phyloP scores from a whole-genome alignment of 371 early-diverging fungal species.

The Mucor circinelloides region DNA sequence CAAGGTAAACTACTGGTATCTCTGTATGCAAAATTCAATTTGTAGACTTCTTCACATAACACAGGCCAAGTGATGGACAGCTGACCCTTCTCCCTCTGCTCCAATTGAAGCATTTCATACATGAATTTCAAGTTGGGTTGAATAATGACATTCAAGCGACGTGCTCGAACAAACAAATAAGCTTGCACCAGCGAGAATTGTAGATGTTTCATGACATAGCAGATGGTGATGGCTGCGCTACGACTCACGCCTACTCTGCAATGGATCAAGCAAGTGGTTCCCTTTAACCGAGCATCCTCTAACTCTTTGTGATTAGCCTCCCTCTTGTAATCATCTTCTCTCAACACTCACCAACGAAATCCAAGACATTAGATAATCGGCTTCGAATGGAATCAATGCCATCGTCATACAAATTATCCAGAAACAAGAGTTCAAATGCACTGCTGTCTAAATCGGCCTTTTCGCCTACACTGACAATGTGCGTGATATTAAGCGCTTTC shows the following conservation, averaged over 20 bases:
- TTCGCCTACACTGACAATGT: conserved; percentile 68
- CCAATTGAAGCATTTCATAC: conserved; percentile 68
- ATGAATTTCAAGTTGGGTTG: conserved; percentile 73
- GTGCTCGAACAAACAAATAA: conserved; percentile 65
- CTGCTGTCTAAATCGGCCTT: conserved; percentile 46
- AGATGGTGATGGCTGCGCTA: conserved; percentile 68
- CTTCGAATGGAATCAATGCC: conserved; percentile 64
- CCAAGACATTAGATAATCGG: conserved; percentile 51
- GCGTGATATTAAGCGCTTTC: conserved; percentile 57
- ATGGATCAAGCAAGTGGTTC: conserved; percentile 53
- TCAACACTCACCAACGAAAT: conserved; percentile 57
- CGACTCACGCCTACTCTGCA: conserved; percentile 72
- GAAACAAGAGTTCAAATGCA: conserved; percentile 39
- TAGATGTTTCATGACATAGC: conserved; percentile 65
- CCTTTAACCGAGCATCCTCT: conserved; percentile 41
- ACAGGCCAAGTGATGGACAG: conserved; percentile 41
- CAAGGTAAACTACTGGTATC: not conserved
- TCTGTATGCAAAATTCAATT: conserved; percentile 30
- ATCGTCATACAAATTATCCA: conserved; percentile 69
- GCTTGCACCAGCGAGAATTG: conserved; percentile 56
- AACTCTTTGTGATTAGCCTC: not conserved
- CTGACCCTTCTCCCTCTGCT: conserved; percentile 44
- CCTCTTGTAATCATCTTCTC: not conserved
- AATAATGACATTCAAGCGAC: conserved; percentile 68
- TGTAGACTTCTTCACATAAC: conserved; percentile 39